Base-by-base conservation (phyloP, 768 basidiomycete species). In the Pholiota microspora region DNA sequence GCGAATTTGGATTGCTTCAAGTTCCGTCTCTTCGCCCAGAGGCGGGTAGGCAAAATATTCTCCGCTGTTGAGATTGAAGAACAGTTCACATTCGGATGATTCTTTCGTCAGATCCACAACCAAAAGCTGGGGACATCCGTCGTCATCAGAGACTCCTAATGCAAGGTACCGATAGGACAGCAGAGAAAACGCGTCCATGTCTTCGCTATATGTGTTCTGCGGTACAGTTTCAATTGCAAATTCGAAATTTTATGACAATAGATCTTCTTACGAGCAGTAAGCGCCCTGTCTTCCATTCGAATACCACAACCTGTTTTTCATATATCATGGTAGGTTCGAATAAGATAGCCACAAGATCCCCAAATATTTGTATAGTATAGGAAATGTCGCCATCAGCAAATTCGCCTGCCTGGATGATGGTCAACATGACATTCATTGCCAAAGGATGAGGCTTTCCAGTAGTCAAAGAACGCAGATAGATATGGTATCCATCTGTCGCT, bases 351-450 rank as follows among this genome's bases (percentile, higher is more conserved):
- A 88, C 57, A 27, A 73, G 71, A 27, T 84, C 76, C 6, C 74
- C 75, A 45, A 78, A 79, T 12, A 85, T 69, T 64, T 86, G 85
- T n/a, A 89, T 73, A 32, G 71, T 67, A 58, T 76, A 82, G 24
- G 76, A 71, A 31, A 71, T 48, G 10, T 59, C 3, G 51, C 29
- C 31, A 66, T 54, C 38, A 38, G 60, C 23, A 54, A 42, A n/a
- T n/a, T 25, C 8, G 7, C 15, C 31, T 3, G 59, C 59, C 36
- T 71, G 66, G 8, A 59, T 59, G 50, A 69, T 62, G n/a, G 54
- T 58, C 15, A 81, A 59, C 2, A 75, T 56, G 0, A 69, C 69
- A 2, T 69, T 61, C 13, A 63, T 62, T 2, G 78, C 80, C 35
- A 73, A 54, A 24, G 77, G 78, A 62, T 86, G 83, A 4, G 60